Evolutionary conservation across 164 flowering plant genomes (phyloP).

Genomic region (Umbellularia californica): DNA sequence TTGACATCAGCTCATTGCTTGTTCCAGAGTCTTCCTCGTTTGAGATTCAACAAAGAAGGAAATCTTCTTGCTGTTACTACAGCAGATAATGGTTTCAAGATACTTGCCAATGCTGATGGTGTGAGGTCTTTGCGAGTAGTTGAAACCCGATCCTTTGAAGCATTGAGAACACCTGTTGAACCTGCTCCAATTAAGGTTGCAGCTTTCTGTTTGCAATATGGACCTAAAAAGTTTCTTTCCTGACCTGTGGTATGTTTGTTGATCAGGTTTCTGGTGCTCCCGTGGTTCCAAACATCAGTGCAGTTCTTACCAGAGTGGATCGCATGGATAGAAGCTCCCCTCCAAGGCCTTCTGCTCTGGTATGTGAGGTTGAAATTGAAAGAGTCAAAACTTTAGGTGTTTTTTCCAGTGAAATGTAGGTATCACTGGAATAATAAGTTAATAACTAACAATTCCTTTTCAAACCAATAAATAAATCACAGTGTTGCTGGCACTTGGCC

Average conservation of each 20-base stretch:
- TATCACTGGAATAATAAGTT: too few species aligned
- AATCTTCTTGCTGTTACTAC: slow-evolving; percentile 80
- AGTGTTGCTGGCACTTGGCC: too few species aligned
- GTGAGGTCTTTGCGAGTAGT: slow-evolving; percentile 44
- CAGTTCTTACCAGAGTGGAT: slow-evolving; percentile 56
- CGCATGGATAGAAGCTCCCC: slow-evolving; percentile 56
- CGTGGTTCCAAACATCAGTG: slow-evolving; percentile 38
- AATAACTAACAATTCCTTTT: too few species aligned
- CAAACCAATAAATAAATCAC: too few species aligned
- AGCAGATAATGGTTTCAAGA: slow-evolving; percentile 75
- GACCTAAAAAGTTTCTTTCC: background rate
- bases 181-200: slow-evolving; percentile 54
- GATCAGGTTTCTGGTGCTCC: slow-evolving; percentile 52
- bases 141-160: slow-evolving; percentile 57
- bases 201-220: background rate
- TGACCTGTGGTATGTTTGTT: slow-evolving; percentile 9
- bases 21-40: slow-evolving; percentile 65
- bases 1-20: slow-evolving; percentile 16
- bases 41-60: slow-evolving; percentile 94
- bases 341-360: slow-evolving; percentile 56
- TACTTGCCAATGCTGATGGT: slow-evolving; percentile 74
- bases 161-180: slow-evolving; percentile 50
- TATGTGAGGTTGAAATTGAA: slow-evolving; percentile 25
- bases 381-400: too few species aligned
- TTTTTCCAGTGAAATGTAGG: too few species aligned